Percentiles rank a stretch among this genome's conserved stretches.
Conservation (phyloP, 2,329 filamentous ascomycete genomes). For the Sphaerulina vaccinii region DNA sequence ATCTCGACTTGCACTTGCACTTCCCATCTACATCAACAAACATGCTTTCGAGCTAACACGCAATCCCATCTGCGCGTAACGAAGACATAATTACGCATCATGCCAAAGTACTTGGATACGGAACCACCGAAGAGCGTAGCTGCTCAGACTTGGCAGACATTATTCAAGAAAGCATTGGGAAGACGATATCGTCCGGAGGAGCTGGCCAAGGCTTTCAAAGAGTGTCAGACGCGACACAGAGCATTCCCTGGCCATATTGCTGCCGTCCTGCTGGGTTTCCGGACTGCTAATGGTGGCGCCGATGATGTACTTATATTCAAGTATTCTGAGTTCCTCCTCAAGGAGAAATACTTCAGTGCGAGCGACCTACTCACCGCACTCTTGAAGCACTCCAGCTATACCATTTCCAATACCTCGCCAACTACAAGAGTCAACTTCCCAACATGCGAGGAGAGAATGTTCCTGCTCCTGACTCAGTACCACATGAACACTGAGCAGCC, state of each 20-base stretch:
- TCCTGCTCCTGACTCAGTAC: constrained; percentile 32
- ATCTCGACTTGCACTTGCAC: background rate
- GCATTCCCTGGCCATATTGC: constrained; percentile 25
- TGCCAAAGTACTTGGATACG: constrained; percentile 21
- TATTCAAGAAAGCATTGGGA: constrained; percentile 23
- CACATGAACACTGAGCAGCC: constrained; percentile 27
- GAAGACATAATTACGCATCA: background rate
- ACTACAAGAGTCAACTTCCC: constrained; percentile 24
- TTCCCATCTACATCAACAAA: background rate
- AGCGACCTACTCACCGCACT: constrained; percentile 33
- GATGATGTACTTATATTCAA: constrained; percentile 34
- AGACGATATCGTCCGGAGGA: constrained; percentile 17
- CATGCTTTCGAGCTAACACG: background rate
- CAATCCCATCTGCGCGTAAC: background rate
- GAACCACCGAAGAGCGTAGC: constrained; percentile 14
- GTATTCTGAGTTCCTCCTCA: constrained; percentile 32
- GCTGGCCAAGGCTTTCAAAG: constrained; percentile 20
- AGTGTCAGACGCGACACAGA: constrained; percentile 16
- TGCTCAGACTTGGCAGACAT: constrained; percentile 22
- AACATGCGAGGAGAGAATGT: constrained; percentile 36
- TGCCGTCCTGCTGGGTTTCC: constrained; percentile 27
- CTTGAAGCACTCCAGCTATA: constrained; percentile 29
- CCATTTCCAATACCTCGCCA: constrained; percentile 5
- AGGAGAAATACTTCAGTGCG: constrained; percentile 25
- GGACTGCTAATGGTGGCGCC: constrained; percentile 17